Conservation (phyloP, 2,329 filamentous ascomycete genomes). For the Aspergillus neotritici region DNA sequence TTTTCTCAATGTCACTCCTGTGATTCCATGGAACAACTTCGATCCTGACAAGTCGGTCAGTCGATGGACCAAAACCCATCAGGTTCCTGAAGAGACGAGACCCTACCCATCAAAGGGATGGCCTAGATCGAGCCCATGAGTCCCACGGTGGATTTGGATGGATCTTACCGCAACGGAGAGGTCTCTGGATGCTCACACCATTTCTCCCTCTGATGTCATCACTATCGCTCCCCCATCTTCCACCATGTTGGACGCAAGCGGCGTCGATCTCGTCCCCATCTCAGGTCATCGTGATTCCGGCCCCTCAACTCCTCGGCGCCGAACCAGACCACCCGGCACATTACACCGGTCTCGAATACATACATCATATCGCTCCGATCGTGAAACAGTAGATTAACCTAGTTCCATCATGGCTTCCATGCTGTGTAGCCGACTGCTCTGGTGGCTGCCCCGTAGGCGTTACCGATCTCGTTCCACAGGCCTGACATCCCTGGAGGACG, state of each 20-base stretch:
- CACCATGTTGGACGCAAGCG: slow-evolving; percentile 27
- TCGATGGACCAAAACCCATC: slow-evolving; percentile 36
- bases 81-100: slow-evolving; percentile 31
- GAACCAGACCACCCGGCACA: too few species aligned
- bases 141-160: background rate
- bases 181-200: slow-evolving; percentile 33
- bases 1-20: slow-evolving; percentile 7
- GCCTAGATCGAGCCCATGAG: background rate
- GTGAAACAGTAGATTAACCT: slow-evolving; percentile 27
- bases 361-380: slow-evolving; percentile 32
- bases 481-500: slow-evolving; percentile 36
- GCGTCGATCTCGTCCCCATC: slow-evolving; percentile 34
- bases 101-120: slow-evolving; percentile 1
- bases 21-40: slow-evolving; percentile 36
- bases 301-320: too few species aligned
- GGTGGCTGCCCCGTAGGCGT: slow-evolving; percentile 20
- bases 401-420: slow-evolving; percentile 29
- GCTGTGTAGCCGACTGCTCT: slow-evolving; percentile 23
- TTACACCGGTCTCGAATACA: slow-evolving; percentile 35
- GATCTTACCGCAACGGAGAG: slow-evolving; percentile 38
- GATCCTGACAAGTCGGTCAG: slow-evolving; percentile 34
- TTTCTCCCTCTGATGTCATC: slow-evolving; percentile 26
- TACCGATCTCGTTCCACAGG: slow-evolving; percentile 34
- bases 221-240: slow-evolving; percentile 15
- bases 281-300: slow-evolving; percentile 23